Base-by-base conservation (phyloP, 192 early-diverging fungal genomes). In the Backusella tarrabulga region DNA sequence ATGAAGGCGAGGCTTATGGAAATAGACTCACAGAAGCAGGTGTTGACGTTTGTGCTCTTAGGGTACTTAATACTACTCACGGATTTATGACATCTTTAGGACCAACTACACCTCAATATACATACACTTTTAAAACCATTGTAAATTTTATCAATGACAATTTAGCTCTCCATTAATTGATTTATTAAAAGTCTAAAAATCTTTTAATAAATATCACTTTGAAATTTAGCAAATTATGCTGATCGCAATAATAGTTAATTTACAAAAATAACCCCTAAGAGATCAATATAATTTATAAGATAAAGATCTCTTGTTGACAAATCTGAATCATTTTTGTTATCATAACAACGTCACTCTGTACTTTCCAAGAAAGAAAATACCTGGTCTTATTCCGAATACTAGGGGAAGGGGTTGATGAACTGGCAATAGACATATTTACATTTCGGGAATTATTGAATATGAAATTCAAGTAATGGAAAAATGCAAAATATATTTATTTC, bases 1-100 rank as follows among this genome's bases (percentile, higher is more conserved):
- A 78, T 35, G 77, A 73, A 26, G 77, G 77, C 50, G 77, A 78
- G 23, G 69, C 56, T 0, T 78, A 73, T 66, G 71, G 19, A n/a
- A 11, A 35, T 17, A 72, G 42, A 3, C 46, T 78, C 26, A 26
- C 56, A 34, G 9, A 67, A 50, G 77, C 77, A 3, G 77, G 71
- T 46, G 77, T 78, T n/a, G 32, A 72, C 2, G 42, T 73, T 40
- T 42, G 40, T 15, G 85, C 82, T 4, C 76, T 85, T 0, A 32
- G 77, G 3, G 40, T 40, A 6, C 40, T 78, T 12, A 63, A 72
- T 8, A 73, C 71, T 14, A 73, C 73, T 8, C 77, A 78, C 50
- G 71, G 46, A 17, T 78, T 35, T 68, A 68, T 68, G 67, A 68
- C 34, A 7, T 11, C 19, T 32, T 17, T 17, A 19, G 67, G 32